phyloP scores from a whole-genome alignment of 768 basidiomycete species.

The Calocybe gangraenosa region DNA sequence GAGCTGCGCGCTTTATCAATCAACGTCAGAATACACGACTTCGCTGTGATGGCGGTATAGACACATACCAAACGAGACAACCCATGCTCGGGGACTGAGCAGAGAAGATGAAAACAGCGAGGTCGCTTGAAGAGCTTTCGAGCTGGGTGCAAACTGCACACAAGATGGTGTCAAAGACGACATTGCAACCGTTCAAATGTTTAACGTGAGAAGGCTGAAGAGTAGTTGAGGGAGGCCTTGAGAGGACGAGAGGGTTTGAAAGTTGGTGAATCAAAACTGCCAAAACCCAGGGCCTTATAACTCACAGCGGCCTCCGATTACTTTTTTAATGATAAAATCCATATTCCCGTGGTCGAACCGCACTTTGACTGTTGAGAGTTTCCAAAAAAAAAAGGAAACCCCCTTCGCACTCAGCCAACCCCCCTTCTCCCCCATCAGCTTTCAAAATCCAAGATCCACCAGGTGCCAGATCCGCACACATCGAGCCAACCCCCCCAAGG shows the following conservation, averaged over 20 bases:
- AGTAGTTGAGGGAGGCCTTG: no score
- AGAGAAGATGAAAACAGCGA: slow-evolving; percentile 40
- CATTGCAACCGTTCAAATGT: no score
- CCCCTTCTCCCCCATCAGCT: no score
- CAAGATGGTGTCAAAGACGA: slow-evolving; percentile 34
- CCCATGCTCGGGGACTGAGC: slow-evolving; percentile 46
- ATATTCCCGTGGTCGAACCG: slow-evolving; percentile 28
- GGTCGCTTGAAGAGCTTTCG: slow-evolving; percentile 39
- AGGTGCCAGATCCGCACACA: slow-evolving; percentile 31
- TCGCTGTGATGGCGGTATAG: no score
- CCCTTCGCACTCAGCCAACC: no score
- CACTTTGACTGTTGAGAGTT: not conserved
- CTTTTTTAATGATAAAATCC: slow-evolving; percentile 25
- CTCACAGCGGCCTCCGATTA: slow-evolving; percentile 11
- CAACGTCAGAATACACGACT: not conserved
- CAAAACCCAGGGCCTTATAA: slow-evolving; percentile 19
- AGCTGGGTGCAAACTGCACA: slow-evolving; percentile 37
- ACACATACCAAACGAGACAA: slow-evolving; percentile 43
- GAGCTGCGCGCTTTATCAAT: slow-evolving; percentile 48
- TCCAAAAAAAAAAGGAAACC: no score
- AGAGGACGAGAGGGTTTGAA: no score
- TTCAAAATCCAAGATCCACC: slow-evolving; percentile 5
- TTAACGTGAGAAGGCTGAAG: no score
- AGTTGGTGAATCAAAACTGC: no score
- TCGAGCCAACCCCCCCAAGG: slow-evolving; percentile 2